Conservation (phyloP, 1,284 basidiomycete species). For the Bjerkandera adusta region DNA sequence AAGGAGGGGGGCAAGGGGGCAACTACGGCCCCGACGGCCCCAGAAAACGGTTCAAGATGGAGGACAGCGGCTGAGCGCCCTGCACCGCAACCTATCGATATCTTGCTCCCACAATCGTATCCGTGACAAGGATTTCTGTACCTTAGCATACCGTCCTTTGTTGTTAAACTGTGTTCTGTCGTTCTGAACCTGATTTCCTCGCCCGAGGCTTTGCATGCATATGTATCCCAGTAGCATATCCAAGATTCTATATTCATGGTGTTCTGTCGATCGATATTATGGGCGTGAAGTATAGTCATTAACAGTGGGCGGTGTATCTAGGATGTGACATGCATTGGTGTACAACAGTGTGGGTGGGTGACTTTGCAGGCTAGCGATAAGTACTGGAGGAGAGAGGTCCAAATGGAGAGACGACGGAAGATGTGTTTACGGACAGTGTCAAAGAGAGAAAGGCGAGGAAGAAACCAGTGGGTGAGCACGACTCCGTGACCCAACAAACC, state of each 20-base stretch:
- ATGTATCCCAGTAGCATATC: too few relatives aligned
- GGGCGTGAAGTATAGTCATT: too few relatives aligned
- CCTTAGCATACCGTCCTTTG: constrained; percentile 1
- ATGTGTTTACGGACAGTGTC: too few relatives aligned
- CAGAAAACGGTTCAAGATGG: constrained; percentile 51
- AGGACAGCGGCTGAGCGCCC: constrained; percentile 36
- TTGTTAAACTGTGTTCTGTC: not conserved
- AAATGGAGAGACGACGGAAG: not conserved
- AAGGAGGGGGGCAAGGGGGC: constrained; percentile 38
- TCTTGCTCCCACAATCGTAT: not conserved
- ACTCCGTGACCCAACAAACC: constrained; percentile 2
- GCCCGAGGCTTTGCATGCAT: too few relatives aligned
- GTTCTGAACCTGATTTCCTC: not conserved
- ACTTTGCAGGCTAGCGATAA: not conserved
- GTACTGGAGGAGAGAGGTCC: not conserved
- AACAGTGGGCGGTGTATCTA: constrained; percentile 7
- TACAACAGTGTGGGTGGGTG: constrained; percentile 8
- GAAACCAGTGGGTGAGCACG: too few relatives aligned
- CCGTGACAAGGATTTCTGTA: not conserved
- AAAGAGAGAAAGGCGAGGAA: too few relatives aligned
- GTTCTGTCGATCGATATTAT: too few relatives aligned
- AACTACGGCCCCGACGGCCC: constrained; percentile 48
- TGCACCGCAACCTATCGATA: not conserved
- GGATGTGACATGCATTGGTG: constrained; percentile 11
- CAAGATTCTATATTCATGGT: too few relatives aligned